Conservation (phyloP, 495 filamentous ascomycete genomes). For the Cercophora newfieldiana region DNA sequence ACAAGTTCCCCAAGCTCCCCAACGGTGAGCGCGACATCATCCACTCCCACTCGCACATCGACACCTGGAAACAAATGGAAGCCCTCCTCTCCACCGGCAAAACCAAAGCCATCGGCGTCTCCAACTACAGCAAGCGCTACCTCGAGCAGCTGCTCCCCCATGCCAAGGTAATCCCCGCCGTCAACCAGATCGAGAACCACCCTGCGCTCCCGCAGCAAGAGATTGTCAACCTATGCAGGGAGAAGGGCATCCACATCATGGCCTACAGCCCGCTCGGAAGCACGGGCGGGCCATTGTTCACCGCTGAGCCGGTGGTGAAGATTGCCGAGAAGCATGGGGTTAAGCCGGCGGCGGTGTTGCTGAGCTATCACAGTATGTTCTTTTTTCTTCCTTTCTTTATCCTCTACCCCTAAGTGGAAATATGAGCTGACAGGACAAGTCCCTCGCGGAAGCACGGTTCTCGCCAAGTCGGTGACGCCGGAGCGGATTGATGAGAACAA, state of each 20-base stretch:
- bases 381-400: neutral
- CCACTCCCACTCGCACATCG: conserved; percentile 62
- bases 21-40: conserved; percentile 71
- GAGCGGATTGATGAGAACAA: conserved; percentile 71
- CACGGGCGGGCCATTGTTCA: conserved; percentile 72
- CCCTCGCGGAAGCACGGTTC: conserved; percentile 68
- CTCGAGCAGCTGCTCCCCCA: conserved; percentile 71
- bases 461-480: conserved; percentile 77
- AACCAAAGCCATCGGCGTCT: conserved; percentile 75
- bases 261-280: conserved; percentile 78
- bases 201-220: conserved; percentile 82
- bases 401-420: neutral
- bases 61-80: conserved; percentile 83
- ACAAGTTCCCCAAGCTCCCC: conserved; percentile 69
- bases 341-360: conserved; percentile 59
- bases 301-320: conserved; percentile 64
- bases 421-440: conserved; percentile 45
- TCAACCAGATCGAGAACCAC: conserved; percentile 92
- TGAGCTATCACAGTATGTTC: conserved; percentile 72
- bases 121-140: conserved; percentile 74
- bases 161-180: conserved; percentile 69
- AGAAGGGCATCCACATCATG: conserved; percentile 73
- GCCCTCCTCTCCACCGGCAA: conserved; percentile 66
- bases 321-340: conserved; percentile 70
- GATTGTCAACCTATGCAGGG: conserved; percentile 72